A percentile compares a stretch with the other conserved stretches of the same genome.
Conservation (phyloP, 257 asterid species). For the Solanum commersonii region DNA sequence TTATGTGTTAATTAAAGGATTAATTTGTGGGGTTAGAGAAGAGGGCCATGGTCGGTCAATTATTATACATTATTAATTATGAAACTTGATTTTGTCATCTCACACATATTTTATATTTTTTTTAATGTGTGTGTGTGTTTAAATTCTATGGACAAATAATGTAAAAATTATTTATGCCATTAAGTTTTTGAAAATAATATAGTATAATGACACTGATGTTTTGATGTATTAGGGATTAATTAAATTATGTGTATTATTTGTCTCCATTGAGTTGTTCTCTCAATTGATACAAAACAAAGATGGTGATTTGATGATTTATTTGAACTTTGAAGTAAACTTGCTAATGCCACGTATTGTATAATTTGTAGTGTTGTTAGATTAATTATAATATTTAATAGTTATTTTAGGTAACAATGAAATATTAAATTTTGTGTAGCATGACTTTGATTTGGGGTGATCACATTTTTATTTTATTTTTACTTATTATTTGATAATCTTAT, state of each 20-base stretch:
- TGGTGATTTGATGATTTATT: background rate
- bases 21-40: background rate
- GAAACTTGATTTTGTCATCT: background rate
- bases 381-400: background rate
- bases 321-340: background rate
- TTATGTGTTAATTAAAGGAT: background rate
- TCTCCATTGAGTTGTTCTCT: background rate
- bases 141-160: background rate
- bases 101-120: too few species aligned
- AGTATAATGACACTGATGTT: background rate
- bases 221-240: background rate
- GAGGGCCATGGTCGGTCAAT: constrained; percentile 45
- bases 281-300: background rate
- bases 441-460: background rate
- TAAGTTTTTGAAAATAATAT: background rate
- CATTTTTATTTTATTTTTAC: background rate
- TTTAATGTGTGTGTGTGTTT: background rate
- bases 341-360: background rate
- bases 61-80: constrained; percentile 14
- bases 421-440: background rate
- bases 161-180: background rate
- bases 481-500: background rate
- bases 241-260: background rate
- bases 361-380: background rate
- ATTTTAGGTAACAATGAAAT: background rate